Evolutionary conservation across 345 rosid genomes (phyloP).

Genomic region (Gossypium ekmanianum): DNA sequence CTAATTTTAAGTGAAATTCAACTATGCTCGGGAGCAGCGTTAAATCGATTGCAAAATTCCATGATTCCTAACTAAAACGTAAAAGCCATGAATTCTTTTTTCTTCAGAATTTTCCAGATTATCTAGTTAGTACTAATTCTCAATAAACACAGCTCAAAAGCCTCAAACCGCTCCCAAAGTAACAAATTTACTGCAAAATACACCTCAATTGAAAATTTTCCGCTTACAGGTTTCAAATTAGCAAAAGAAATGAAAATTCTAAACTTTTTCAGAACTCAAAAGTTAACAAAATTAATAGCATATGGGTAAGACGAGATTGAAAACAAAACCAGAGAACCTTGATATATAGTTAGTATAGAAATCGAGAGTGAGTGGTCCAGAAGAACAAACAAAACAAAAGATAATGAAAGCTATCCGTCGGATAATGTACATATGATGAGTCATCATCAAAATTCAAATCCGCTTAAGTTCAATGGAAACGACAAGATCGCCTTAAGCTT

Average conservation of each 20-base stretch:
- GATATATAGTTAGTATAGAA: background rate
- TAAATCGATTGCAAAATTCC: background rate
- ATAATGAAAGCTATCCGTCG: slow-evolving; percentile 2
- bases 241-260: background rate
- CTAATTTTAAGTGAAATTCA: background rate
- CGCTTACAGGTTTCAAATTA: background rate
- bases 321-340: background rate
- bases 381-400: slow-evolving; percentile 5
- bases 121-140: background rate
- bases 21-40: background rate
- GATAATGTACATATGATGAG: slow-evolving; percentile 17
- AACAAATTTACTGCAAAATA: background rate
- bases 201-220: background rate
- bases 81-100: background rate
- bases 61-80: background rate
- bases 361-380: slow-evolving; percentile 21
- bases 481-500: slow-evolving; percentile 20
- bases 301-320: background rate
- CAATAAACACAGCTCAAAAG: background rate
- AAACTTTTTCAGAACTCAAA: slow-evolving; percentile 1
- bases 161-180: background rate
- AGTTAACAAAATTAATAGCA: background rate
- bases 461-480: slow-evolving; percentile 14
- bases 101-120: background rate
- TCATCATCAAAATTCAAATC: slow-evolving; percentile 14